A percentile compares a stretch with the other conserved stretches of the same genome.
These are phyloP conservation scores for Nannochloropsis granulata DNA, from an alignment of 108 stramenopile species.

Conservation along the genomic window DNA sequence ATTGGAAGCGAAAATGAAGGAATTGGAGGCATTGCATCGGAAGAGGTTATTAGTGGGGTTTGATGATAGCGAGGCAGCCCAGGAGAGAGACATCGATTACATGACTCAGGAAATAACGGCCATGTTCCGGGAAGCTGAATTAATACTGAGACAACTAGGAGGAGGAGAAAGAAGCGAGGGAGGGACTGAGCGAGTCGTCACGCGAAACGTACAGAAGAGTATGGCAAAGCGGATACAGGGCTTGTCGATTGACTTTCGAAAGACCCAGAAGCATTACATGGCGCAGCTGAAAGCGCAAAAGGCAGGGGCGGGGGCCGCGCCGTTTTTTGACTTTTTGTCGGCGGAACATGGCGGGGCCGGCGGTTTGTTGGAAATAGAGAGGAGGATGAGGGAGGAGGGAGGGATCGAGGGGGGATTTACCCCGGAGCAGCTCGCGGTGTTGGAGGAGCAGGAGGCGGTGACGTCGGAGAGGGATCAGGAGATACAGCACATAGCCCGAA, in stretches of 20 bases:
- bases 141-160: constrained; percentile 8
- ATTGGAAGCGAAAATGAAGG: constrained; percentile 29
- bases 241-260: constrained; percentile 71
- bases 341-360: constrained; percentile 15
- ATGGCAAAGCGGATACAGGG: constrained; percentile 87
- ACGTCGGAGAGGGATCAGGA: constrained; percentile 42
- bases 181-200: background rate
- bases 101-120: constrained; percentile 49
- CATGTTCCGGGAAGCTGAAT: constrained; percentile 70
- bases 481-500: constrained; percentile 59
- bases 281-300: constrained; percentile 78
- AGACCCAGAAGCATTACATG: constrained; percentile 84
- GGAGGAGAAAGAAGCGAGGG: constrained; percentile 24
- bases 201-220: constrained; percentile 45
- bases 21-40: constrained; percentile 67
- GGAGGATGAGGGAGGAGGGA: constrained; percentile 2
- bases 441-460: constrained; percentile 35
- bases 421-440: constrained; percentile 34
- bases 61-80: constrained; percentile 50
- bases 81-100: constrained; percentile 73
- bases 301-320: background rate
- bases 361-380: constrained; percentile 7
- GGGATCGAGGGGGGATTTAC: constrained; percentile 42
- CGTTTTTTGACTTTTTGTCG: background rate
- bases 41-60: constrained; percentile 60